A percentile compares a stretch with the other conserved stretches of the same genome.
Conservation (phyloP, 2,329 filamentous ascomycete species). For the Xylaria sp. region DNA sequence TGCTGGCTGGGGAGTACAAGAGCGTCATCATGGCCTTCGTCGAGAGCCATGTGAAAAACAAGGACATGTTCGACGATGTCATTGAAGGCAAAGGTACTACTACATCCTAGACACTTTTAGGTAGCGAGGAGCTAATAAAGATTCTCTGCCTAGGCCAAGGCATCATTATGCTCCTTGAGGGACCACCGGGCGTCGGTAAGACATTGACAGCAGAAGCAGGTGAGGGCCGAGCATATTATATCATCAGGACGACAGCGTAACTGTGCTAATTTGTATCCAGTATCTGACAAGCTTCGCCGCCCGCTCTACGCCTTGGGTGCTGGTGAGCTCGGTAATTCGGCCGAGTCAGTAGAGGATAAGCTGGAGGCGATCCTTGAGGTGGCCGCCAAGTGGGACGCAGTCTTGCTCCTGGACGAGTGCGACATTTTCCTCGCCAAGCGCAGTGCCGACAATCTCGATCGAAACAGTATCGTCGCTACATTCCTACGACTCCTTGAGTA, state of each 20-base stretch:
- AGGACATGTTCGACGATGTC: conserved; percentile 37
- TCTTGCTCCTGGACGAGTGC: conserved; percentile 39
- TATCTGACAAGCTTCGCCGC: conserved; percentile 39
- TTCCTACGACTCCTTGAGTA: conserved; percentile 30
- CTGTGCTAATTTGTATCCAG: conserved; percentile 6
- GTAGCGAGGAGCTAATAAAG: not conserved
- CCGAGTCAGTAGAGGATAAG: conserved; percentile 30
- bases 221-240: not conserved
- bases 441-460: conserved; percentile 21
- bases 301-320: conserved; percentile 40
- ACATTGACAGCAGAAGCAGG: conserved; percentile 40
- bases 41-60: conserved; percentile 48
- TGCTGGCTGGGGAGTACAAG: conserved; percentile 17
- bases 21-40: conserved; percentile 47
- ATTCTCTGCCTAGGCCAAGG: conserved; percentile 11
- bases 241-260: not conserved
- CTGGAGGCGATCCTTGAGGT: conserved; percentile 41
- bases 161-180: conserved; percentile 21
- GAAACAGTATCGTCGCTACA: conserved; percentile 31
- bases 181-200: conserved; percentile 23
- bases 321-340: conserved; percentile 35
- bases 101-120: not conserved
- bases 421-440: conserved; percentile 42
- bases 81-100: conserved; percentile 26
- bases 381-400: conserved; percentile 44